phyloP scores from a whole-genome alignment of 192 early-diverging fungal genomes.

The Podochytrium sp. region DNA sequence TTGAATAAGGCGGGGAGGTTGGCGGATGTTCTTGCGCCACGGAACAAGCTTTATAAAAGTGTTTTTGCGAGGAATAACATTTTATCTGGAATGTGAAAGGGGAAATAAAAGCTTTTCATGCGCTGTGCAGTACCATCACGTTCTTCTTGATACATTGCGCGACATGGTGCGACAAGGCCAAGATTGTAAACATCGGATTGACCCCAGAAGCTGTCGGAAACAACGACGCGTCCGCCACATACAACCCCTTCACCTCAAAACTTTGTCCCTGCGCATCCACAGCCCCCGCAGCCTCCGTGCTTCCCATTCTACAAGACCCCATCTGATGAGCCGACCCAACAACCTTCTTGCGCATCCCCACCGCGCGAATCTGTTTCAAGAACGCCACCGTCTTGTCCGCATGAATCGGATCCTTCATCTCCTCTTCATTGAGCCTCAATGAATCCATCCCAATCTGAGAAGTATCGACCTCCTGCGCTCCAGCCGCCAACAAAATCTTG shows the following conservation, averaged over 20 bases:
- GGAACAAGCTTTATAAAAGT: no score
- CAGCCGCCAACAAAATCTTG: slow-evolving; percentile 63
- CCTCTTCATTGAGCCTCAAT: slow-evolving; percentile 6
- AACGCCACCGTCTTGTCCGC: not conserved
- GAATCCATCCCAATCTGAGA: slow-evolving; percentile 43
- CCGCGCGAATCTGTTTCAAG: not conserved
- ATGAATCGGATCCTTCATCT: not conserved
- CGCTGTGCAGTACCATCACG: not conserved
- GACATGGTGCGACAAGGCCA: slow-evolving; percentile 20
- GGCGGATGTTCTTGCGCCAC: no score
- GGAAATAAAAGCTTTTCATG: no score
- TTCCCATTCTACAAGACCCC: slow-evolving; percentile 65
- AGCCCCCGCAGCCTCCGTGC: slow-evolving; percentile 52
- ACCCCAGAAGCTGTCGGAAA: slow-evolving; percentile 80
- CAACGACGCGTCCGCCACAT: slow-evolving; percentile 72
- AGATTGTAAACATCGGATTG: slow-evolving; percentile 41
- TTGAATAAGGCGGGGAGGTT: no score
- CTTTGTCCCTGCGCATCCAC: slow-evolving; percentile 72
- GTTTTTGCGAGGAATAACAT: no score
- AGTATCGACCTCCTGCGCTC: slow-evolving; percentile 61
- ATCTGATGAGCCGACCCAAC: slow-evolving; percentile 62
- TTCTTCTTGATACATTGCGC: slow-evolving; percentile 33
- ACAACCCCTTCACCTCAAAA: slow-evolving; percentile 74
- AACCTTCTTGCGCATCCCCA: not conserved
- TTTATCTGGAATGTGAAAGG: no score